Base-by-base conservation (phyloP, 495 filamentous ascomycete genomes). In the Podospora fimiseda region DNA sequence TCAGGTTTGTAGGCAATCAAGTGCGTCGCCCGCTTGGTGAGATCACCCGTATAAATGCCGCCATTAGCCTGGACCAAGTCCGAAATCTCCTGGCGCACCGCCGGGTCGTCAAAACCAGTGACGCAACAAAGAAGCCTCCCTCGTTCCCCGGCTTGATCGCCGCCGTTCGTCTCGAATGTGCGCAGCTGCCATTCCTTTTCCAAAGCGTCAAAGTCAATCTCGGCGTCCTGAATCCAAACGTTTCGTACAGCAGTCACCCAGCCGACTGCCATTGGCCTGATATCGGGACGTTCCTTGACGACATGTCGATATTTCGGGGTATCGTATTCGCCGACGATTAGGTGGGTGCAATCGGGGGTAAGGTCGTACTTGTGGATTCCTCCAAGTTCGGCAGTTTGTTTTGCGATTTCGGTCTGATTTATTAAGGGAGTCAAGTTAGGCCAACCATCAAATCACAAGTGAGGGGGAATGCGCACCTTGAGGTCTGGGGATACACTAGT, bases 231-330 rank as follows among this genome's bases (percentile, higher is more conserved):
- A 50, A 91, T 83, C 94, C 93, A 98, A 37, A 80, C 74, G 47
- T 82, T 70, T 11, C 90, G 81, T 16, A 96, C 82, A 21, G 89
- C 89, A 43, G 91, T 81, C 46, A 98, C 77, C 89, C 89, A 98
- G 62, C 80, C 79, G 23, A 85, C 80, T 39, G 75, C 77, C 68
- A 98, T 79, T 44, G 89, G 87, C 50, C 79, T 81, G 58, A 98
- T 83, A 64, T 98, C 93, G 30, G 83, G 78, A 23, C 93, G 79
- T 64, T 91, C 87, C 55, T 83, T 89, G 19, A 93, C 93, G 61
- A 96, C 92, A 70, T 93, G 96, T 62, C 84, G 86, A 74, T 98
- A 98, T 67, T 98, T 98, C 13, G 85, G 80, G 0, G 91, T 96
- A 58, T 89, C 78, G 51, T 86, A 85, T 52, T 87, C 84, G 60